A percentile compares a stretch with the other conserved stretches of the same genome.
Evolutionary conservation across 352 stramenopile genomes (phyloP).

Genomic region (Phytopythium mirpurense): DNA sequence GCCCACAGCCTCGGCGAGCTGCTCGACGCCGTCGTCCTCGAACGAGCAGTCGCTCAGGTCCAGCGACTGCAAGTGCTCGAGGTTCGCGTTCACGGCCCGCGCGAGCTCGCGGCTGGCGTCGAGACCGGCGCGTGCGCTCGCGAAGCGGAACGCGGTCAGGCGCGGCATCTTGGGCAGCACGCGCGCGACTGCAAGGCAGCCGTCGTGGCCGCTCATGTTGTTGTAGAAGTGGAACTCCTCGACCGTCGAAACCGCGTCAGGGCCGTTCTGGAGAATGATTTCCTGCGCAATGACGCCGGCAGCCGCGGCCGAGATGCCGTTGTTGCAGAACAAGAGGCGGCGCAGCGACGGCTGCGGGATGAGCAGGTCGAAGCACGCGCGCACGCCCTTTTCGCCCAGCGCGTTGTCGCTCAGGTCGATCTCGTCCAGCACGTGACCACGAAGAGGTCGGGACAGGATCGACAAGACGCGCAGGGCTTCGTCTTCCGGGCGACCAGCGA

Average conservation of each 20-base stretch:
- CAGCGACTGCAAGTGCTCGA: constrained; percentile 59
- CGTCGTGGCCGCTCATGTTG: constrained; percentile 81
- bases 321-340: constrained; percentile 71
- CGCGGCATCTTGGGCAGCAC: constrained; percentile 45
- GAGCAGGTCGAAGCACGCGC: constrained; percentile 67
- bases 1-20: constrained; percentile 66
- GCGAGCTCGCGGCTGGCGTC: constrained; percentile 51
- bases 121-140: constrained; percentile 52
- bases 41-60: constrained; percentile 93
- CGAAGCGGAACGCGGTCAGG: constrained; percentile 57
- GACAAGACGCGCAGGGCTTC: constrained; percentile 86
- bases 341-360: constrained; percentile 59
- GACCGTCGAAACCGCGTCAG: constrained; percentile 30
- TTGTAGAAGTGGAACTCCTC: constrained; percentile 85
- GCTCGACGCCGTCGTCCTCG: constrained; percentile 55
- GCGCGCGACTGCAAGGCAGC: constrained; percentile 46
- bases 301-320: constrained; percentile 68
- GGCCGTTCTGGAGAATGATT: constrained; percentile 63
- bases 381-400: constrained; percentile 70
- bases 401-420: constrained; percentile 87
- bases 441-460: constrained; percentile 74
- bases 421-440: constrained; percentile 64
- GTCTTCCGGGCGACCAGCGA: constrained; percentile 86
- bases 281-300: constrained; percentile 57
- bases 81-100: constrained; percentile 35